Conservation (phyloP, 805 yeast genomes). For the Cyberlindnera xylosilytica region DNA sequence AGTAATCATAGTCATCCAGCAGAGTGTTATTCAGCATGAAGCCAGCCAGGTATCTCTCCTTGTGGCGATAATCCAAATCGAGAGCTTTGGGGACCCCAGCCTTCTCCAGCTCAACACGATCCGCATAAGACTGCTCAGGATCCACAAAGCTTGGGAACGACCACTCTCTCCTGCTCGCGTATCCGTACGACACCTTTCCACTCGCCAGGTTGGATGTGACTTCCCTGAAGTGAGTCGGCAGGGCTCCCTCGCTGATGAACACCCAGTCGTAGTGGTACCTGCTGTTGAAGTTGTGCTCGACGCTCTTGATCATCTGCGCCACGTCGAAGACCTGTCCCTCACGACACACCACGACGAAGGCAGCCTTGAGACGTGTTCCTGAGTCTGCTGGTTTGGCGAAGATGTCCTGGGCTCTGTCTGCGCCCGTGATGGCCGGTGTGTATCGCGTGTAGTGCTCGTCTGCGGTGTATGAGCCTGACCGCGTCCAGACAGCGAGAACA, state of each 20-base stretch:
- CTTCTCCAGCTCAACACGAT: slow-evolving; percentile 38
- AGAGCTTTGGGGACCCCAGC: slow-evolving; percentile 49
- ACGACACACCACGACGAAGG: slow-evolving; percentile 46
- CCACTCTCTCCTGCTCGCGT: slow-evolving; percentile 60
- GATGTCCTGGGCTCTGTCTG: slow-evolving; percentile 7
- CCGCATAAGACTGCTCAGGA: slow-evolving; percentile 38
- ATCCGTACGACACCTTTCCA: slow-evolving; percentile 59
- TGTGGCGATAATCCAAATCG: slow-evolving; percentile 60
- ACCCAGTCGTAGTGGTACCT: slow-evolving; percentile 71
- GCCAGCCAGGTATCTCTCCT: slow-evolving; percentile 44
- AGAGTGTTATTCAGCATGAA: slow-evolving; percentile 60
- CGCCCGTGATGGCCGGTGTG: not conserved
- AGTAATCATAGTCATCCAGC: slow-evolving; percentile 55
- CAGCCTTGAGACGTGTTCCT: slow-evolving; percentile 46
- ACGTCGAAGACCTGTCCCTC: slow-evolving; percentile 24
- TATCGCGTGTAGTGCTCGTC: not conserved
- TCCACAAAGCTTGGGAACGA: slow-evolving; percentile 60
- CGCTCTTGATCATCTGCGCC: slow-evolving; percentile 57
- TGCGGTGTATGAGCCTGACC: not conserved
- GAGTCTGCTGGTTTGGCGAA: slow-evolving; percentile 1
- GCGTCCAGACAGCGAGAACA: not conserved
- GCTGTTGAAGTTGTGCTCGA: slow-evolving; percentile 73
- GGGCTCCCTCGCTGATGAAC: slow-evolving; percentile 62
- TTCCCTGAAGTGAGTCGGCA: slow-evolving; percentile 47
- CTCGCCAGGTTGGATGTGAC: slow-evolving; percentile 44